Percentiles rank a stretch among this genome's conserved stretches.
These are phyloP conservation scores for Nemania bipapillata DNA, from an alignment of 2,329 filamentous ascomycete genomes.

Conservation along the genomic window DNA sequence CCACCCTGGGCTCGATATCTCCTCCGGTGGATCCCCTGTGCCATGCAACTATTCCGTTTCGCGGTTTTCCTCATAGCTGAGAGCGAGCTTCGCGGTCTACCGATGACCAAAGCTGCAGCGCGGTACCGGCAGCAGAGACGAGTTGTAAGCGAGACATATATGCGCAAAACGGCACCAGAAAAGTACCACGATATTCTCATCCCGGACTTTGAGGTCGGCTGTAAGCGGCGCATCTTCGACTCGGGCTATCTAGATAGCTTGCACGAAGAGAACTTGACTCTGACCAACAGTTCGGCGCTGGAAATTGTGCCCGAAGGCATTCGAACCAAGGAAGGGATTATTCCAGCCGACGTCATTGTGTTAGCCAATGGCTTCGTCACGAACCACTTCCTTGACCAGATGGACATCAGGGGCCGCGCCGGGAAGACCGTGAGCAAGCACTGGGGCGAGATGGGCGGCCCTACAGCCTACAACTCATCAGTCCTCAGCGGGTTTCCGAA, in stretches of 20 bases:
- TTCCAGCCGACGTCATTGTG: constrained; percentile 47
- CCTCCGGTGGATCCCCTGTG: constrained; percentile 44
- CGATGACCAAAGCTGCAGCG: constrained; percentile 27
- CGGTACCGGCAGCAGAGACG: constrained; percentile 27
- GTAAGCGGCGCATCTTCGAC: constrained; percentile 53
- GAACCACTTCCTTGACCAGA: constrained; percentile 44
- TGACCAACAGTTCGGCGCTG: constrained; percentile 45
- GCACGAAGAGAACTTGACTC: constrained; percentile 48
- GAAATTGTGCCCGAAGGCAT: constrained; percentile 47
- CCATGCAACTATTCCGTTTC: constrained; percentile 37
- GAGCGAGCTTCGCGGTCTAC: constrained; percentile 37
- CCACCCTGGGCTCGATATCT: constrained; percentile 42
- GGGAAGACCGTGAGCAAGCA: constrained; percentile 17
- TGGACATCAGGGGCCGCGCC: constrained; percentile 45
- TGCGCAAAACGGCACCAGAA: constrained; percentile 42
- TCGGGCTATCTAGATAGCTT: constrained; percentile 51
- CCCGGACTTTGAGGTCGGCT: constrained; percentile 52
- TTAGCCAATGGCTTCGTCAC: constrained; percentile 48
- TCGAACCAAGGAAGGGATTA: constrained; percentile 38
- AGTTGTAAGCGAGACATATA: constrained; percentile 43
- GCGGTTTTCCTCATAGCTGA: constrained; percentile 44
- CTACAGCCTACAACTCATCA: too few species aligned
- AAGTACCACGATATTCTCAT: constrained; percentile 50
- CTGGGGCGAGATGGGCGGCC: too few species aligned
- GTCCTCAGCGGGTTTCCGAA: too few species aligned